A percentile compares a stretch with the other conserved stretches of the same genome.
These are phyloP conservation scores for Nicotiana obtusifolia DNA, from an alignment of 257 asterid genomes.

Conservation along the genomic window DNA sequence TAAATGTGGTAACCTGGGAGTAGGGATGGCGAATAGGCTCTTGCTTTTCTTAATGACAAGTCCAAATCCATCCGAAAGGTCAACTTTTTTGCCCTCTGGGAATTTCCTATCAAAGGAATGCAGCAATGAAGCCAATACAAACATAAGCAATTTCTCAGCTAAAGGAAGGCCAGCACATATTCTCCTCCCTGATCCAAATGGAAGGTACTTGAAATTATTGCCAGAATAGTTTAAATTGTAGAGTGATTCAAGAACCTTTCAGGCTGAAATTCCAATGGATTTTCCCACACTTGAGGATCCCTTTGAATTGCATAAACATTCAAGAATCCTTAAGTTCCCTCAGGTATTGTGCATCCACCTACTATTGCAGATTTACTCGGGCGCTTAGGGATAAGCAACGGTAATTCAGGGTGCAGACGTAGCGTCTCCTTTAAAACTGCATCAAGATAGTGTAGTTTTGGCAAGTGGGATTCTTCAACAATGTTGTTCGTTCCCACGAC, in stretches of 20 bases:
- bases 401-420: slow-evolving; percentile 33
- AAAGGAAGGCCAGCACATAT: slow-evolving; percentile 33
- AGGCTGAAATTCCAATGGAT: slow-evolving; percentile 33
- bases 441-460: slow-evolving; percentile 27
- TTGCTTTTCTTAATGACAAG: slow-evolving; percentile 23
- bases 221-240: slow-evolving; percentile 24
- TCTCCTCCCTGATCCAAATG: slow-evolving; percentile 49
- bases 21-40: slow-evolving; percentile 28
- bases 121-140: slow-evolving; percentile 28
- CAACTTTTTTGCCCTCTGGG: slow-evolving; percentile 23
- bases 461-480: slow-evolving; percentile 37
- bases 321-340: slow-evolving; percentile 21
- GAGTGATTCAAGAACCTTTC: slow-evolving; percentile 31
- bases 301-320: slow-evolving; percentile 29
- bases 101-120: slow-evolving; percentile 38
- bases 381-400: slow-evolving; percentile 29
- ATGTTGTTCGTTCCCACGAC: slow-evolving; percentile 26
- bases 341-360: slow-evolving; percentile 35
- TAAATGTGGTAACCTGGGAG: slow-evolving; percentile 7
- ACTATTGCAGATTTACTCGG: slow-evolving; percentile 17
- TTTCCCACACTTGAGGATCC: slow-evolving; percentile 41
- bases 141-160: slow-evolving; percentile 35
- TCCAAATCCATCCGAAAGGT: slow-evolving; percentile 31
- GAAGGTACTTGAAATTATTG: slow-evolving; percentile 28
- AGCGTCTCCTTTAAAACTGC: slow-evolving; percentile 35